These are phyloP conservation scores for Lichtheimia ornata DNA, from an alignment of 371 early-diverging fungal species.

Conservation along the genomic window DNA sequence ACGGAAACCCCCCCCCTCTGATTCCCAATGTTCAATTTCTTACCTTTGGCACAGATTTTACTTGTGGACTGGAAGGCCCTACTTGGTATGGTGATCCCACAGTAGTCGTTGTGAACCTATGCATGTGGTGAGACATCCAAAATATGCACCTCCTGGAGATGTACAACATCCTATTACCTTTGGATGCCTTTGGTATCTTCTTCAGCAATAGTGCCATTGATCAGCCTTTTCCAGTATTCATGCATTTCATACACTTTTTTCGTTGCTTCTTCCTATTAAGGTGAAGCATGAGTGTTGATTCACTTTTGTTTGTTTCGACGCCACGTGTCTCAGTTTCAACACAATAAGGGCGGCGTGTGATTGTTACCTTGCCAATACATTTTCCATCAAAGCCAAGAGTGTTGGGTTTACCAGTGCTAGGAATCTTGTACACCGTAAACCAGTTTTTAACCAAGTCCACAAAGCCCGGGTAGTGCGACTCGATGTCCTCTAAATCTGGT, in stretches of 20 bases:
- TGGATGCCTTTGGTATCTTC: neutral
- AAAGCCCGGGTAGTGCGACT: conserved; percentile 2
- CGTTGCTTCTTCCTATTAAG: neutral
- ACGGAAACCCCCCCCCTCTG: too few species aligned
- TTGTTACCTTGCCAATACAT: conserved; percentile 5
- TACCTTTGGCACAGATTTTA: conserved; percentile 8
- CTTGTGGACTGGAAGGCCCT: neutral
- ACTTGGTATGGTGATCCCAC: conserved; percentile 5
- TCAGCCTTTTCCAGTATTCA: conserved; percentile 7
- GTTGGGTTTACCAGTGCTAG: conserved; percentile 2
- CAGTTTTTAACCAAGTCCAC: conserved; percentile 2
- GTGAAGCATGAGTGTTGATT: too few species aligned
- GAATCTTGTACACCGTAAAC: conserved; percentile 11
- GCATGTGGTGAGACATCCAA: too few species aligned
- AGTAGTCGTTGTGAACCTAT: neutral
- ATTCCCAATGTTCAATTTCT: neutral
- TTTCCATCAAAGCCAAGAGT: conserved; percentile 5
- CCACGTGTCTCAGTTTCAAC: too few species aligned
- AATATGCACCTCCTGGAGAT: too few species aligned
- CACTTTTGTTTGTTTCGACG: too few species aligned
- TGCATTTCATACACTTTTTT: neutral
- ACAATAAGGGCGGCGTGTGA: neutral
- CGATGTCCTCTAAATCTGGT: conserved; percentile 10
- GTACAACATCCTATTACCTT: neutral
- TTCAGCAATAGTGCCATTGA: conserved; percentile 7